Percentiles rank a stretch among this genome's conserved stretches.
Conservation (phyloP, 2,329 filamentous ascomycete species). For the Trichophyton verrucosum region DNA sequence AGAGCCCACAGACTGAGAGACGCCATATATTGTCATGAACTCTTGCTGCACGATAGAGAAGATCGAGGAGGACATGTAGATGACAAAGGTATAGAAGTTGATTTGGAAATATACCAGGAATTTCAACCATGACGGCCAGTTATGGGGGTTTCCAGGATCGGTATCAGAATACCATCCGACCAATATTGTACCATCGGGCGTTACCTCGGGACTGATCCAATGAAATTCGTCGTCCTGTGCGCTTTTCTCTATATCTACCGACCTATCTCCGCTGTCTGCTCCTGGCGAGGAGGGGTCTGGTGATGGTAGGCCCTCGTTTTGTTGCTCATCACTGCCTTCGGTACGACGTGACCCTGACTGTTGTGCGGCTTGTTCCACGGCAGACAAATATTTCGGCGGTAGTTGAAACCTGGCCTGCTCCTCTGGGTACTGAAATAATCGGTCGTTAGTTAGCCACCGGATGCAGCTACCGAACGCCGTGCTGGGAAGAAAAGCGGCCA, state of each 20-base stretch:
- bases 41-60: not conserved
- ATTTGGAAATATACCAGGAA: not conserved
- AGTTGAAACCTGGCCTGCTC: not conserved
- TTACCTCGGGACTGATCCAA: not conserved
- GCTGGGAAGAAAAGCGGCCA: not conserved
- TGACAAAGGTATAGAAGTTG: not conserved
- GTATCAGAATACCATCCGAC: not conserved
- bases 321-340: not conserved
- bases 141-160: not conserved
- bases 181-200: not conserved
- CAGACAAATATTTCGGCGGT: not conserved
- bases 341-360: not conserved
- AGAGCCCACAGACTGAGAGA: slow-evolving; percentile 26
- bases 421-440: not conserved
- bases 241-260: not conserved
- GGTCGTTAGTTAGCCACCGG: not conserved
- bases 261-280: not conserved
- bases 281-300: not conserved
- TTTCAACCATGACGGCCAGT: not conserved
- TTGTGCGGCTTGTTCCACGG: not conserved
- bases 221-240: not conserved
- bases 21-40: not conserved
- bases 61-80: slow-evolving; percentile 1
- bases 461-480: not conserved
- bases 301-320: not conserved